These are phyloP conservation scores for Mortierella sp. DNA, from an alignment of 371 early-diverging fungal genomes.

Conservation along the genomic window DNA sequence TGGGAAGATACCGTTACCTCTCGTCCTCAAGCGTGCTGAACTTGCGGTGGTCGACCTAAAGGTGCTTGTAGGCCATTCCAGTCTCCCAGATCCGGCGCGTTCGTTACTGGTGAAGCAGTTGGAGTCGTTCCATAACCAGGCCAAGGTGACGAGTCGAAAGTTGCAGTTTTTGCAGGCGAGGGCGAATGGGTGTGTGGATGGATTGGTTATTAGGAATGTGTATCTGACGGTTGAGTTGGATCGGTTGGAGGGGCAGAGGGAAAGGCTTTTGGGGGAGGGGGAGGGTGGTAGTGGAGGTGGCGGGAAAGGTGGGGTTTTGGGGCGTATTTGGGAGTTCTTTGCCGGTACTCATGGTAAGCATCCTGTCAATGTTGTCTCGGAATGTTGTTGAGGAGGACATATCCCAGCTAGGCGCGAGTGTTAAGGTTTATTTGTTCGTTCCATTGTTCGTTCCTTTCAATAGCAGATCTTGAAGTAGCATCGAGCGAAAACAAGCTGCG, in stretches of 20 bases:
- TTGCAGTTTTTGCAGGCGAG: slow-evolving; percentile 39
- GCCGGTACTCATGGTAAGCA: slow-evolving; percentile 23
- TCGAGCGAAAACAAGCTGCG: slow-evolving; percentile 20
- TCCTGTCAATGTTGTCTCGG: background rate
- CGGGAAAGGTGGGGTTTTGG: background rate
- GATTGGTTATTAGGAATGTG: slow-evolving; percentile 40
- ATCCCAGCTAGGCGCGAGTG: too few relatives aligned
- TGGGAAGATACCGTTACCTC: slow-evolving; percentile 25
- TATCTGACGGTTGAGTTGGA: slow-evolving; percentile 41
- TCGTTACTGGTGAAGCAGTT: slow-evolving; percentile 24
- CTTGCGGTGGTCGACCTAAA: slow-evolving; percentile 47
- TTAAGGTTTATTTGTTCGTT: too few relatives aligned
- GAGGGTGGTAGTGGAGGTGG: background rate
- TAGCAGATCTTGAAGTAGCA: slow-evolving; percentile 17
- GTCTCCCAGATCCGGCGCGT: slow-evolving; percentile 14
- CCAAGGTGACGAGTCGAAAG: slow-evolving; percentile 30
- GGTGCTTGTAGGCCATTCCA: slow-evolving; percentile 35
- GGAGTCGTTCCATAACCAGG: slow-evolving; percentile 29
- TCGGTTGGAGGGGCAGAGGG: slow-evolving; percentile 27
- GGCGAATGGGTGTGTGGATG: slow-evolving; percentile 46
- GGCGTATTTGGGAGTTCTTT: slow-evolving; percentile 17
- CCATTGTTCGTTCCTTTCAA: background rate
- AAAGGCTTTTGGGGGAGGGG: background rate
- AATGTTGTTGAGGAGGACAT: background rate
- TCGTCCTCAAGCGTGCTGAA: slow-evolving; percentile 37